Conservation (phyloP, 1,284 basidiomycete species). For the Marasmius oreades region DNA sequence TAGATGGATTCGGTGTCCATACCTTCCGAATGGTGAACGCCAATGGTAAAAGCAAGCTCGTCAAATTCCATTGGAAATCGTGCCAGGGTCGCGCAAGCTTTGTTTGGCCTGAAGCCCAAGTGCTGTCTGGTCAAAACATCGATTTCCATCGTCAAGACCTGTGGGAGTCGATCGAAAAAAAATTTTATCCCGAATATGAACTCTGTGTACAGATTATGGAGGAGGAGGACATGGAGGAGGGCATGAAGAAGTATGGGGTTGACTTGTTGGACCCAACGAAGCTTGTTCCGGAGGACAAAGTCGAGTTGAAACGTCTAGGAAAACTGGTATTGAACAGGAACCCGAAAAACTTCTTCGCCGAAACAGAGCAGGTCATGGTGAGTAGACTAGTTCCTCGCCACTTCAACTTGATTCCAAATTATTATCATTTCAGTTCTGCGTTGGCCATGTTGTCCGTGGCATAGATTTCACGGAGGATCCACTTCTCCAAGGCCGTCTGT, state of each 20-base stretch:
- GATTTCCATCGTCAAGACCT: conserved; percentile 19
- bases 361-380: conserved; percentile 11
- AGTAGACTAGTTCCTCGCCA: background rate
- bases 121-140: conserved; percentile 13
- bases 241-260: conserved; percentile 1
- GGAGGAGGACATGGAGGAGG: conserved; percentile 8
- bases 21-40: conserved; percentile 9
- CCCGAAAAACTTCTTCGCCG: conserved; percentile 7
- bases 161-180: conserved; percentile 17
- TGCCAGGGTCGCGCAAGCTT: conserved; percentile 7
- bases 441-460: conserved; percentile 6
- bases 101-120: conserved; percentile 13
- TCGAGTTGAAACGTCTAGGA: conserved; percentile 5
- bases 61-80: conserved; percentile 10
- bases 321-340: conserved; percentile 10
- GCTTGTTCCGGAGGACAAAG: conserved; percentile 4
- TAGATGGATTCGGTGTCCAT: conserved; percentile 3
- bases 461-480: conserved; percentile 11
- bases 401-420: background rate
- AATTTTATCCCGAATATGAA: conserved; percentile 19
- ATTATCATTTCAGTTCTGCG: background rate
- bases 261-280: conserved; percentile 10
- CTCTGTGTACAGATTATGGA: conserved; percentile 7
- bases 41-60: conserved; percentile 5
- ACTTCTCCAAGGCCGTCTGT: conserved; percentile 8